Conservation (phyloP, 2,329 filamentous ascomycete species). For the Xylaria multiplex region DNA sequence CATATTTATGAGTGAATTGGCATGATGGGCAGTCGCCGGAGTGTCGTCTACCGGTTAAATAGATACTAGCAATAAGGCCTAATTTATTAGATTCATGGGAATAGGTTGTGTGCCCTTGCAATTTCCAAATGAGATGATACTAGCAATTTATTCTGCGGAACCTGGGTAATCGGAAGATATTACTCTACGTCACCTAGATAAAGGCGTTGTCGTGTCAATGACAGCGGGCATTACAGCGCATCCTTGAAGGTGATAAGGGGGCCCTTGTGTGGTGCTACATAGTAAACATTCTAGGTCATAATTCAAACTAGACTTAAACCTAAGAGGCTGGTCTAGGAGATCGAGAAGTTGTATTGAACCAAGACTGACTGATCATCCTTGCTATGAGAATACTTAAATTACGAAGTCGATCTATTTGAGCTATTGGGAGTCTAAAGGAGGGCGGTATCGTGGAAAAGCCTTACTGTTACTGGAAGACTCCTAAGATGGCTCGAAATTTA, state of each 20-base stretch:
- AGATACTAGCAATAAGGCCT: neutral
- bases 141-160: constrained; percentile 35
- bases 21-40: neutral
- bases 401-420: neutral
- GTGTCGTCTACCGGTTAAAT: constrained; percentile 29
- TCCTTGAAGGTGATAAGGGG: neutral
- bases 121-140: neutral
- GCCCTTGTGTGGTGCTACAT: constrained; percentile 5
- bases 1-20: constrained; percentile 16
- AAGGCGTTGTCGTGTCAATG: constrained; percentile 1
- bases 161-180: constrained; percentile 34
- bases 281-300: neutral
- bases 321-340: neutral
- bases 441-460: neutral
- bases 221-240: neutral
- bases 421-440: neutral
- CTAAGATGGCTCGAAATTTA: constrained; percentile 19
- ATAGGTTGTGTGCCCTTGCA: neutral
- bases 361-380: neutral
- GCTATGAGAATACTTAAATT: neutral
- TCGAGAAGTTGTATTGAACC: neutral
- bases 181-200: constrained; percentile 6
- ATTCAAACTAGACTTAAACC: neutral
- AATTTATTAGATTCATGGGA: constrained; percentile 1
- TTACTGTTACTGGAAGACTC: neutral